Conservation (phyloP, 1,284 basidiomycete species). For the Apiotrichum mycotoxinovorans region DNA sequence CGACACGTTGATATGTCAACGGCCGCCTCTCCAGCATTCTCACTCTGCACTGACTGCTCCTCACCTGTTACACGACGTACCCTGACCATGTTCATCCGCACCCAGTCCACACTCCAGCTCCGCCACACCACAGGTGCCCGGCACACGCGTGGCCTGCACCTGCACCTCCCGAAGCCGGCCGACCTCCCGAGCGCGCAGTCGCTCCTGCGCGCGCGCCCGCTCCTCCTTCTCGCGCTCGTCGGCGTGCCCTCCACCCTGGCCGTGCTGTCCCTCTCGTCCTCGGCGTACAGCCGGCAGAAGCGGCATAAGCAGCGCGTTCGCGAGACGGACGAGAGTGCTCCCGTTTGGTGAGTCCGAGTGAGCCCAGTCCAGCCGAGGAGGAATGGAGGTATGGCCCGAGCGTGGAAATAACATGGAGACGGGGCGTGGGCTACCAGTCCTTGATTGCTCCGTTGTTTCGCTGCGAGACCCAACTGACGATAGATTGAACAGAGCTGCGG, state of each 20-base stretch:
- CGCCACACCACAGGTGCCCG: not conserved
- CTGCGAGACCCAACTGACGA: no score
- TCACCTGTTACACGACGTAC: no score
- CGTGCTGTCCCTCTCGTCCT: not conserved
- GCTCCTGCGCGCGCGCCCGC: not conserved
- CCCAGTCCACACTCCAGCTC: not conserved
- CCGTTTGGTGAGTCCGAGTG: not conserved
- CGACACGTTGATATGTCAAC: no score
- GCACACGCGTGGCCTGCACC: not conserved
- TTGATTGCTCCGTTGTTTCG: no score
- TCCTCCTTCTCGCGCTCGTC: not conserved
- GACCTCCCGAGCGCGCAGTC: not conserved
- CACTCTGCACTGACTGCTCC: no score
- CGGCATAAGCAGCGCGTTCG: not conserved
- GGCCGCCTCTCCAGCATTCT: no score
- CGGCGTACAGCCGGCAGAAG: not conserved
- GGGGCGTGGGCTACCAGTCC: no score
- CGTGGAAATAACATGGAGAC: no score
- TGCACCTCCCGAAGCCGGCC: not conserved
- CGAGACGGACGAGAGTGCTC: not conserved
- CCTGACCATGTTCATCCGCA: not conserved
- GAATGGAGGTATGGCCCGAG: not conserved
- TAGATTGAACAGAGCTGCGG: no score
- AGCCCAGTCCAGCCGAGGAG: not conserved
- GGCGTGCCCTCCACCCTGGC: not conserved